phyloP scores from a whole-genome alignment of 192 early-diverging fungal genomes.

The Umbelopsis vinacea region DNA sequence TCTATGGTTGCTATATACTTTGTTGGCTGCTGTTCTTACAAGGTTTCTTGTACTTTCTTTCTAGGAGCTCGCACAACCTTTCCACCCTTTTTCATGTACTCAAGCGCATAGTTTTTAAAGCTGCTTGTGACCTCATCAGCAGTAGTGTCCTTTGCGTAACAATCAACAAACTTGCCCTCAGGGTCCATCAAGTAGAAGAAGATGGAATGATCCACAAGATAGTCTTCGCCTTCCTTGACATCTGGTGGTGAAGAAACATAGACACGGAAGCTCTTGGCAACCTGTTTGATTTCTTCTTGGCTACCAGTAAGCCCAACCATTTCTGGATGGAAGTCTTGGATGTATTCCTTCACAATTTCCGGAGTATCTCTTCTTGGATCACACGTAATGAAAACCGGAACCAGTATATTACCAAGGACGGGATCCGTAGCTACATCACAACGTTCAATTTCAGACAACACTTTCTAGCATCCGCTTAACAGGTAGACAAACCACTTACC shows the following conservation, averaged over 20 bases:
- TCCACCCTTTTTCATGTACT: constrained; percentile 53
- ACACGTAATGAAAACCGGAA: constrained; percentile 95
- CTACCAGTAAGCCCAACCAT: constrained; percentile 93
- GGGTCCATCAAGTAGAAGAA: constrained; percentile 98
- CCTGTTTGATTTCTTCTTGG: constrained; percentile 77
- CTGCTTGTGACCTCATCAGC: constrained; percentile 64
- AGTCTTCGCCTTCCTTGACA: constrained; percentile 81
- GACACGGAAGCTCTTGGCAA: constrained; percentile 92
- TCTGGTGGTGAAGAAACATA: constrained; percentile 92
- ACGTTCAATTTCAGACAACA: background rate
- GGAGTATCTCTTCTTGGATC: constrained; percentile 95
- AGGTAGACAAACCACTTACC: constrained; percentile 57
- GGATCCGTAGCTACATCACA: background rate
- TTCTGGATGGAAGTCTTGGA: constrained; percentile 91
- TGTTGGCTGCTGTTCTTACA: background rate
- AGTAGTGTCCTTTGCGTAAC: constrained; percentile 84
- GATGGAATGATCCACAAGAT: constrained; percentile 98
- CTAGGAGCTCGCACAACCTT: constrained; percentile 20
- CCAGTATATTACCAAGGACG: constrained; percentile 52
- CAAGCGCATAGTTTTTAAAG: constrained; percentile 52
- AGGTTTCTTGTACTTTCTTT: constrained; percentile 11
- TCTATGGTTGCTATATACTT: constrained; percentile 1
- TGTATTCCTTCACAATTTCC: constrained; percentile 75
- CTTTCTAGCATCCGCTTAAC: background rate
- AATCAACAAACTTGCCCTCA: constrained; percentile 87